Evolutionary conservation across 352 stramenopile genomes (phyloP).

Genomic region (Phytopythium ostracodes): DNA sequence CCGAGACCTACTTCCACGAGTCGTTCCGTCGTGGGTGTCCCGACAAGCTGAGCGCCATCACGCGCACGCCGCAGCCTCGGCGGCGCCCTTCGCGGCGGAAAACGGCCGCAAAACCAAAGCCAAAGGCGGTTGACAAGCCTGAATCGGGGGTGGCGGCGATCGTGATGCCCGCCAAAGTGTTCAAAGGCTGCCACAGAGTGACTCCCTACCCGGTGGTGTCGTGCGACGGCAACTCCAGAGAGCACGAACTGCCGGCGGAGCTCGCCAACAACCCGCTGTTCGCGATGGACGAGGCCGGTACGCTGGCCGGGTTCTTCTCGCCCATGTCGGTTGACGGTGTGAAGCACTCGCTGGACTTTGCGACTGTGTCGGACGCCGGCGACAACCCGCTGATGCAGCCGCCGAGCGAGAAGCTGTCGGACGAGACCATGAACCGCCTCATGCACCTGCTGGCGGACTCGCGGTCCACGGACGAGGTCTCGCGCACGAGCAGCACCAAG

Average conservation of each 20-base stretch:
- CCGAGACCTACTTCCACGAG: conserved; percentile 34
- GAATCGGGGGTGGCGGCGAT: neutral
- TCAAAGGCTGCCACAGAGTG: conserved; percentile 12
- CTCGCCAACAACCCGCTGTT: conserved; percentile 25
- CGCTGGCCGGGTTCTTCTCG: conserved; percentile 18
- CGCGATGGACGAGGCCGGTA: conserved; percentile 8
- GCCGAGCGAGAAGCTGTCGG: conserved; percentile 13
- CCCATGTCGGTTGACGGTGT: conserved; percentile 29
- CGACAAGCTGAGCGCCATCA: conserved; percentile 31
- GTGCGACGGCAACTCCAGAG: conserved; percentile 7
- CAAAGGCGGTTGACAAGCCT: conserved; percentile 23
- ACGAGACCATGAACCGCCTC: conserved; percentile 29
- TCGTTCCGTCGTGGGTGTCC: conserved; percentile 47
- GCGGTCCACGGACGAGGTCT: conserved; percentile 18
- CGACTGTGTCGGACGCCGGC: neutral
- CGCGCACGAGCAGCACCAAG: conserved; percentile 14
- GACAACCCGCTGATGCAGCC: neutral
- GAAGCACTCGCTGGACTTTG: conserved; percentile 24
- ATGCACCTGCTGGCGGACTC: conserved; percentile 32
- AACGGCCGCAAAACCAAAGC: conserved; percentile 1
- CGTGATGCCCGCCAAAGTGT: conserved; percentile 4
- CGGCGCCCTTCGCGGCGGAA: conserved; percentile 22
- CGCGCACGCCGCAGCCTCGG: conserved; percentile 29
- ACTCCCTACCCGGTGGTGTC: conserved; percentile 9
- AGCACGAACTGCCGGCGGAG: conserved; percentile 11